A percentile compares a stretch with the other conserved stretches of the same genome.
phyloP scores from a whole-genome alignment of 495 filamentous ascomycete genomes.

The Lasiosphaeria miniovina region DNA sequence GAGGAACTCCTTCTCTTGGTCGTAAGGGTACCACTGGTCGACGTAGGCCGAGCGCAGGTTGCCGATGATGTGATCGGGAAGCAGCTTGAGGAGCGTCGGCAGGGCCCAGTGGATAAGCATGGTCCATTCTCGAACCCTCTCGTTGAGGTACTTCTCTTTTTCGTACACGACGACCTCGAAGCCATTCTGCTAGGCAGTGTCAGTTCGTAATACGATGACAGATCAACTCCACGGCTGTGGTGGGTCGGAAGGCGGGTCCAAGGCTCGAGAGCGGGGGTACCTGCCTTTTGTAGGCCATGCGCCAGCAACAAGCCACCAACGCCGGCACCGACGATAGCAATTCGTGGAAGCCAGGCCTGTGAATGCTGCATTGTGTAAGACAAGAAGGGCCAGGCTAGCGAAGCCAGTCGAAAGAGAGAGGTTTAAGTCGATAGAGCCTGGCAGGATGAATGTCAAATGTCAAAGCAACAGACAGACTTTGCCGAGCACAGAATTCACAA shows the following conservation, averaged over 20 bases:
- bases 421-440: no score
- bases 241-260: background rate
- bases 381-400: background rate
- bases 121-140: constrained; percentile 20
- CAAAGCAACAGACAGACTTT: no score
- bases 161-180: constrained; percentile 14
- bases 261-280: background rate
- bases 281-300: constrained; percentile 9
- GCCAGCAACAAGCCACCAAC: constrained; percentile 8
- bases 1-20: constrained; percentile 4
- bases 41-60: constrained; percentile 9
- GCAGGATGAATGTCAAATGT: no score
- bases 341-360: background rate
- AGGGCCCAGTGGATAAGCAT: constrained; percentile 20
- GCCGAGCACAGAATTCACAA: no score
- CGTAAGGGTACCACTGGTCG: constrained; percentile 8
- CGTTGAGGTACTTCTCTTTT: constrained; percentile 4
- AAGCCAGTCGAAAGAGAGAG: no score
- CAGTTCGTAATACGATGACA: no score
- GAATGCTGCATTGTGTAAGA: background rate
- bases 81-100: constrained; percentile 9
- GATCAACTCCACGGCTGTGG: no score
- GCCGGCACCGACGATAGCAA: constrained; percentile 11
- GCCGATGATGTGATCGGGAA: constrained; percentile 6
- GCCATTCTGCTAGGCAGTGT: background rate